Evolutionary conservation across 2,329 filamentous ascomycete species (phyloP).

Genomic region (Mycosphaerelloides madeirae): DNA sequence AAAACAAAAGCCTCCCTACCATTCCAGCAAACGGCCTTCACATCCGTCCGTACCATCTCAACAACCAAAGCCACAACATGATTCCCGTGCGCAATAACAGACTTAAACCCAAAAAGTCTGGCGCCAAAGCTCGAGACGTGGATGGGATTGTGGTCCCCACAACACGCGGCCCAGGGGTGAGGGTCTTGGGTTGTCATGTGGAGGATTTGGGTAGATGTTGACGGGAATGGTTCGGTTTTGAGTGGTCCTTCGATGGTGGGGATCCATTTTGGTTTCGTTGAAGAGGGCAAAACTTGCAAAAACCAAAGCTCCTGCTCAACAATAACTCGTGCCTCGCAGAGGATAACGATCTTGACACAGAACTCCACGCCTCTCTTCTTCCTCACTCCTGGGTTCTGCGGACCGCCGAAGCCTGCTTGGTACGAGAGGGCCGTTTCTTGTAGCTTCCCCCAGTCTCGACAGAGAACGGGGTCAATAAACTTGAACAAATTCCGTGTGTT

Average conservation of each 20-base stretch:
- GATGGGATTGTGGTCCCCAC: constrained; percentile 21
- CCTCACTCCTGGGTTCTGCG: constrained; percentile 7
- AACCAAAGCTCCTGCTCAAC: constrained; percentile 13
- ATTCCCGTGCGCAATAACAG: constrained; percentile 19
- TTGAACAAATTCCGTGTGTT: constrained; percentile 15
- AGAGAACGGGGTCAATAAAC: constrained; percentile 7
- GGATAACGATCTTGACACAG: constrained; percentile 11
- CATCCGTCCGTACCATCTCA: constrained; percentile 1
- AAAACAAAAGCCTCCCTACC: constrained; percentile 2
- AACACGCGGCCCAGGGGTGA: constrained; percentile 12
- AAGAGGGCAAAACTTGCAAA: constrained; percentile 10
- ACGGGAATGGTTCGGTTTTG: no score
- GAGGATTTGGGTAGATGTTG: not conserved
- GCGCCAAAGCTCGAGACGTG: constrained; percentile 14
- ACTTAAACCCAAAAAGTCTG: constrained; percentile 15
- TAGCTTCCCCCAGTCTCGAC: constrained; percentile 3
- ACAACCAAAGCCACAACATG: constrained; percentile 15
- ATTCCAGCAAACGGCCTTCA: constrained; percentile 5
- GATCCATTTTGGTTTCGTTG: constrained; percentile 4
- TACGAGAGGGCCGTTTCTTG: constrained; percentile 6
- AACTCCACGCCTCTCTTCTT: constrained; percentile 18
- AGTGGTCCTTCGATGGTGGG: no score
- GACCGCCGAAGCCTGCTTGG: constrained; percentile 10
- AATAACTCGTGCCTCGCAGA: not conserved
- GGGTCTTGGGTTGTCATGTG: constrained; percentile 10